Evolutionary conservation across 23 red algal species (phyloP).

Genomic region (Gracilariopsis chorda): DNA sequence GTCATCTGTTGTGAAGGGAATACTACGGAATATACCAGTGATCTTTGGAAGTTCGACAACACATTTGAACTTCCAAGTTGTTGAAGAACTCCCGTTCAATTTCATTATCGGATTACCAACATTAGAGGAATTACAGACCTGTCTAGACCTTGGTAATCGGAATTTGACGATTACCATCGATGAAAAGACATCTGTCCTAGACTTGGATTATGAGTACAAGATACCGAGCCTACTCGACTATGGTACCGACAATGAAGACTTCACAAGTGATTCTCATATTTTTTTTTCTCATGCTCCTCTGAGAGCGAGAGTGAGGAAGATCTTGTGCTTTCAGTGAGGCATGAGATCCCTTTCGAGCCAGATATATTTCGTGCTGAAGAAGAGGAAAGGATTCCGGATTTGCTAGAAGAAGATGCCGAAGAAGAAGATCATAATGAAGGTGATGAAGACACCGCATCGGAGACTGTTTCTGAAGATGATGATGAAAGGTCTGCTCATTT

Average conservation of each 20-base stretch:
- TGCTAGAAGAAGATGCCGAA: background rate
- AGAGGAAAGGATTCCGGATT: background rate
- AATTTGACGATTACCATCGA: background rate
- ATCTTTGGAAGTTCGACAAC: background rate
- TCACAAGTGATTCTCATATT: background rate
- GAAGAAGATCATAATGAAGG: background rate
- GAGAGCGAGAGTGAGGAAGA: background rate
- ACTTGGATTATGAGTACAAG: background rate
- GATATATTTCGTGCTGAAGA: too few species aligned
- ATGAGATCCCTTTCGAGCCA: too few species aligned
- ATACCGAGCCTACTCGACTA: background rate
- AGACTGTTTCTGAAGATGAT: background rate
- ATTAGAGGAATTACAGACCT: background rate
- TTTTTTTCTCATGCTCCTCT: background rate
- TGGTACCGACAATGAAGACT: conserved; percentile 17
- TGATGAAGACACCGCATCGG: background rate
- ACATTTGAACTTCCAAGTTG: background rate
- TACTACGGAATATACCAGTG: background rate
- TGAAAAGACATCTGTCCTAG: background rate
- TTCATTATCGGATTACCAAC: background rate
- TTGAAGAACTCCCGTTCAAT: conserved; percentile 8
- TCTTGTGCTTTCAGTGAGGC: too few species aligned
- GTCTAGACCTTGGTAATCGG: background rate
- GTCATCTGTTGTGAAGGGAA: background rate
- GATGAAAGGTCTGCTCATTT: background rate